phyloP scores from a whole-genome alignment of 768 basidiomycete species.

The Amanita pallidorosea region DNA sequence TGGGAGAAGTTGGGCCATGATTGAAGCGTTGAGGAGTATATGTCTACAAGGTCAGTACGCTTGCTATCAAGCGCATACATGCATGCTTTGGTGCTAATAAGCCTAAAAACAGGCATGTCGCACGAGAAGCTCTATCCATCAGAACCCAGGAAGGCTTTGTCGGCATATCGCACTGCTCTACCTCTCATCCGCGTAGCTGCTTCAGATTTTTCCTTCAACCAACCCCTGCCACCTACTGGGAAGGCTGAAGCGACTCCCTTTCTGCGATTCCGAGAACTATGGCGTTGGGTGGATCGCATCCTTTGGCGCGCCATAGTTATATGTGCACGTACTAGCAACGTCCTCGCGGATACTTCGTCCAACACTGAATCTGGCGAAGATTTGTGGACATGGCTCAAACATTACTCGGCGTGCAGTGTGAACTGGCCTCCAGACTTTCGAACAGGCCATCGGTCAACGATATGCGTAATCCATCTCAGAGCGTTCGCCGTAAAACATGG shows the following conservation, averaged over 20 bases:
- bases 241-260: slow-evolving; percentile 47
- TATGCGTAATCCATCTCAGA: slow-evolving; percentile 63
- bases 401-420: slow-evolving; percentile 48
- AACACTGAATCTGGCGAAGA: slow-evolving; percentile 16
- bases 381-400: slow-evolving; percentile 54
- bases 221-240: slow-evolving; percentile 14
- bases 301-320: slow-evolving; percentile 74
- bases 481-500: slow-evolving; percentile 51
- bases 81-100: neutral
- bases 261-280: slow-evolving; percentile 65
- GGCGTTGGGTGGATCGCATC: slow-evolving; percentile 76
- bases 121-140: slow-evolving; percentile 48
- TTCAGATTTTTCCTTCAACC: slow-evolving; percentile 29
- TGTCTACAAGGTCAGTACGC: slow-evolving; percentile 60
- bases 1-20: slow-evolving; percentile 61
- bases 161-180: slow-evolving; percentile 42
- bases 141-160: slow-evolving; percentile 40
- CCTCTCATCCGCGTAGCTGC: slow-evolving; percentile 42
- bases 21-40: slow-evolving; percentile 64
- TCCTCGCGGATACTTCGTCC: slow-evolving; percentile 6
- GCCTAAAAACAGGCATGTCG: slow-evolving; percentile 51
- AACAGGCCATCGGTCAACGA: slow-evolving; percentile 59
- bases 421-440: slow-evolving; percentile 79
- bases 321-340: slow-evolving; percentile 29
- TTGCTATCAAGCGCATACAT: neutral